Base-by-base conservation (phyloP, 2,329 filamentous ascomycete species). In the Westerdykella aurantiaca region DNA sequence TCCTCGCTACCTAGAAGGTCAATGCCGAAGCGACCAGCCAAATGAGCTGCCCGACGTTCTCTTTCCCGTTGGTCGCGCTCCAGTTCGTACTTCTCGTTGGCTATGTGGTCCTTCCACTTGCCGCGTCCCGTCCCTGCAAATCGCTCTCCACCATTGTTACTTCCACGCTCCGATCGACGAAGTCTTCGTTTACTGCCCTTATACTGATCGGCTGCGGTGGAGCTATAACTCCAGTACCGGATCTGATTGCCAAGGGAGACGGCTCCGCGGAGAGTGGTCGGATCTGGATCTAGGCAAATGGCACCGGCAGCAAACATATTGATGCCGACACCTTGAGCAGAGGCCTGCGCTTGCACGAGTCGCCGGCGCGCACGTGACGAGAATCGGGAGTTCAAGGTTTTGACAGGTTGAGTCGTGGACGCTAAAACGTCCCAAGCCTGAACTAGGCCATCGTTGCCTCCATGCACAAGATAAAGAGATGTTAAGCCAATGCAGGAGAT, bases 371-470 rank as follows among this genome's bases (percentile, higher is more conserved):
- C 85, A 22, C 88, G 82, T 6, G 86, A 84, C 2, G 86, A 86
- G 52, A 91, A 89, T 12, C 86, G 82, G 2, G 88, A 88, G 61
- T 95, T 90, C 42, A 98, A 74, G 0, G 89, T 97, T 33, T 89
- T 82, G 41, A 97, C 78, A 0, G 93, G 88, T 16, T 84, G 81
- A 14, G 77, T 69, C 0, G 78, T 85, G 2, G 91, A 97, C 1
- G 84, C 88, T 38, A 98, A 73, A n/a, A 86, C 87, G 70, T 98
- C 93, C 93, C 93, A 98, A 5, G 89, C 87, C 66, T 97, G 93
- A 4, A 95, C 91, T 3, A 97, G 78, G 1, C 93, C 91, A 68
- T 98, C 93, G 53, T 86, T 95, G 21, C 93, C 93, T 39, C 93
- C 93, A 63, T 95, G 88, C 6, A 97, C 86, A 13, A 98, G 70